Evolutionary conservation across 176 grass and related monocot genomes (phyloP).

Genomic region (Elaeis guineensis): DNA sequence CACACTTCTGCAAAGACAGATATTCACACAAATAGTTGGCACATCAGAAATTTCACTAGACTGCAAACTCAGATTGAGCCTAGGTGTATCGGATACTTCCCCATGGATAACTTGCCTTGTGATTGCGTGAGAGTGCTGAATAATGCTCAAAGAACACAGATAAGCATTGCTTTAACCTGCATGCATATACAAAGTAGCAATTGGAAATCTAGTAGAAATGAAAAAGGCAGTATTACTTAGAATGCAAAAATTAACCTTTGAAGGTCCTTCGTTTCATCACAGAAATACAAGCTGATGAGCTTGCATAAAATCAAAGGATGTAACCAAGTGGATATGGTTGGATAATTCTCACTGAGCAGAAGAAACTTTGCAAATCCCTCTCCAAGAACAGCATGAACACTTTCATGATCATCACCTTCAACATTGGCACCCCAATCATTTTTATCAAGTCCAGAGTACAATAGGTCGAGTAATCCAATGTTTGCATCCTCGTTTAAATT

Average conservation of each 20-base stretch:
- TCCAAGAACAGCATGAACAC: conserved; percentile 53
- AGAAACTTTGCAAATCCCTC: conserved; percentile 94
- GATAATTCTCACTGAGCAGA: conserved; percentile 65
- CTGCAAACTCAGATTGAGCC: no score
- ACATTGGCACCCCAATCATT: conserved; percentile 41
- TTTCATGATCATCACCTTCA: conserved; percentile 69
- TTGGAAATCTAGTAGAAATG: no score
- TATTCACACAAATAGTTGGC: conserved; percentile 7
- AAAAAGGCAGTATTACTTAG: no score
- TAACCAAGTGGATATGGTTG: conserved; percentile 48
- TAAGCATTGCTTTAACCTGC: conserved; percentile 88
- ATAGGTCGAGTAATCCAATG: conserved; percentile 62
- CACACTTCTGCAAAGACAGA: conserved; percentile 35
- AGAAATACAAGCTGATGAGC: conserved; percentile 65
- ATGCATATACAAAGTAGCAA: conserved; percentile 6
- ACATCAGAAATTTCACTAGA: background rate
- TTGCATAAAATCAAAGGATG: conserved; percentile 57
- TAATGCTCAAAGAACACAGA: conserved; percentile 89
- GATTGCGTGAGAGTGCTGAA: conserved; percentile 52
- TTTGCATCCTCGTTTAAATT: conserved; percentile 47
- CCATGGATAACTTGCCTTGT: conserved; percentile 57
- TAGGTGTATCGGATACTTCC: background rate
- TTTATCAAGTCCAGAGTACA: conserved; percentile 65
- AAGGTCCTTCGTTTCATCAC: conserved; percentile 57
- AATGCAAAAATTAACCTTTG: conserved; percentile 40